Base-by-base conservation (phyloP, 2,329 filamentous ascomycete genomes). In the Xylariaceae sp. region DNA sequence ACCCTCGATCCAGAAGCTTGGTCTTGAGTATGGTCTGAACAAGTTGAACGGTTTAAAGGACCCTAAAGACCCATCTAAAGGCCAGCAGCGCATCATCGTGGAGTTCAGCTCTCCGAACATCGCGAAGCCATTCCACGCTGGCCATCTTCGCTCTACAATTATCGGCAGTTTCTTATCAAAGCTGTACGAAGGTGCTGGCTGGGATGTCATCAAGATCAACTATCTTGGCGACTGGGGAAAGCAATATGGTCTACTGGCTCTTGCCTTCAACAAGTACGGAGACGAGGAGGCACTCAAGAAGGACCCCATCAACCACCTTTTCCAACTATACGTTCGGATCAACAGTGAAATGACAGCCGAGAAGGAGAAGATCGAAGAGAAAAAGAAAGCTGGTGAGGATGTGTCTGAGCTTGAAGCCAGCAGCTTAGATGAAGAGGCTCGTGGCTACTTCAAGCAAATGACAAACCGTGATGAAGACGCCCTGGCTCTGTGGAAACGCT, bases 171-270 rank as follows among this genome's bases (percentile, higher is more conserved):
- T 86, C 61, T 65, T 89, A 16, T 71, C 81, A 17, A 87, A 87
- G 54, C 60, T 88, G 2, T 85, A 88, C 58, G 71, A 82, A 53
- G 71, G 64, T 15, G 78, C 79, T 38, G 85, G 84, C 16, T 89
- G 83, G 80, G 78, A 88, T 28, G 83, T 87, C 0, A 63, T 79
- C 34, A 72, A 79, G 18, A 75, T 89, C 68, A 89, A 89, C 64
- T 89, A 89, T 56, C 72, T 89, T 0, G 85, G 85, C 28, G 85
- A 89, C 59, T 89, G 85, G 85, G 85, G 85, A 18, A 86, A 85
- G 63, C 83, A 86, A 56, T 85, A 76, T 36, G 74, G 74, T 44
- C 72, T 89, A 8, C 65, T 89, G 32, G 82, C 81, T 6, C 71
- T 85, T 24, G 85, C 82, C 0, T 89, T 81, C 63, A 42, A 48